Conservation (phyloP, 2,329 filamentous ascomycete genomes). For the Aspergillus felis region DNA sequence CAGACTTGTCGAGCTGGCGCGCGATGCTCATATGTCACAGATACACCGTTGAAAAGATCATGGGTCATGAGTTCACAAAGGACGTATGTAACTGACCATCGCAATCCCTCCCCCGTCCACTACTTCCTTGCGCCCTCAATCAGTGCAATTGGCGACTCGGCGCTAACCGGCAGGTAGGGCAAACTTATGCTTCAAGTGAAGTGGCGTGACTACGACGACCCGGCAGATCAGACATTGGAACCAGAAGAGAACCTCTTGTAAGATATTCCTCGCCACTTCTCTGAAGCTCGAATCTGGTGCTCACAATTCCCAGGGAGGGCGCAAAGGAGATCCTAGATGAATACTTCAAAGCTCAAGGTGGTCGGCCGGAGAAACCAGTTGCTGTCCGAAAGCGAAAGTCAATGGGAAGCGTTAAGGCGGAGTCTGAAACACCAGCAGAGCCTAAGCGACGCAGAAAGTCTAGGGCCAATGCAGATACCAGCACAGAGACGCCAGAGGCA, state of each 20-base stretch:
- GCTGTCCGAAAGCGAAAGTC: slow-evolving; percentile 33
- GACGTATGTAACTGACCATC: slow-evolving; percentile 26
- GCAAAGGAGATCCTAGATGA: slow-evolving; percentile 37
- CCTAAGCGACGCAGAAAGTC: slow-evolving; percentile 28
- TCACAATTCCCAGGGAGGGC: slow-evolving; percentile 30
- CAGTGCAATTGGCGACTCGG: neutral
- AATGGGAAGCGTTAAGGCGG: slow-evolving; percentile 25
- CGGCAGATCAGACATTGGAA: slow-evolving; percentile 44
- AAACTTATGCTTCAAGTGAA: slow-evolving; percentile 41
- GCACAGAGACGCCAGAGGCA: slow-evolving; percentile 16
- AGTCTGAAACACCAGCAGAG: slow-evolving; percentile 14
- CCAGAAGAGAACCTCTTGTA: slow-evolving; percentile 44
- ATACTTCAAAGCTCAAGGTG: slow-evolving; percentile 42
- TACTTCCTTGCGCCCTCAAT: neutral
- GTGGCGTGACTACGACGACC: slow-evolving; percentile 45
- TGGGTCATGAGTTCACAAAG: slow-evolving; percentile 34
- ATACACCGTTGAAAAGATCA: slow-evolving; percentile 40
- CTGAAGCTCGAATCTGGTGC: slow-evolving; percentile 1
- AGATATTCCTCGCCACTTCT: slow-evolving; percentile 7
- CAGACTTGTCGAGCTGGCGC: slow-evolving; percentile 6
- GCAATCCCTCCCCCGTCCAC: neutral
- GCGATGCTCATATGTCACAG: slow-evolving; percentile 22
- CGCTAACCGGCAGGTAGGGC: slow-evolving; percentile 28
- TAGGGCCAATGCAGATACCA: slow-evolving; percentile 11
- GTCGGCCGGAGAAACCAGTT: slow-evolving; percentile 33